Percentiles rank a stretch among this genome's conserved stretches.
phyloP scores from a whole-genome alignment of 1,284 basidiomycete species.

The Ceratobasidium sp. region DNA sequence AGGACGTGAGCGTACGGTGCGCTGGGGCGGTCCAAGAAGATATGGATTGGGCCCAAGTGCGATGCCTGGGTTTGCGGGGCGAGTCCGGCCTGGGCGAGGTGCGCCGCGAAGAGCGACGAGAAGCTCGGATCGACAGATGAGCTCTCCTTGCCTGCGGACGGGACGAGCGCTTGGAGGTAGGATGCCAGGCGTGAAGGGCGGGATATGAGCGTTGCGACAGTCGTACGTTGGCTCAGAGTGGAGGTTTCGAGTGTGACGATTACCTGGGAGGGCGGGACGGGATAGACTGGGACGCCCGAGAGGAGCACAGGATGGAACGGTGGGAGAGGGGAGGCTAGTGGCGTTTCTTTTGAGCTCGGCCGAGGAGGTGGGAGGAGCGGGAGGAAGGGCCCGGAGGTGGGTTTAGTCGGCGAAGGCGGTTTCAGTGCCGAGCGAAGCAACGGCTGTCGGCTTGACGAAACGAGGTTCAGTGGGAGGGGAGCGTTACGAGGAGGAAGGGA shows the following conservation, averaged over 20 bases:
- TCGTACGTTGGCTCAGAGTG: constrained; percentile 70
- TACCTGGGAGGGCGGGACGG: constrained; percentile 64
- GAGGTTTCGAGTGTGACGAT: constrained; percentile 77
- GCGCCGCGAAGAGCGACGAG: constrained; percentile 49
- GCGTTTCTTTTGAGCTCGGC: constrained; percentile 18
- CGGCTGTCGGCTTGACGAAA: constrained; percentile 28
- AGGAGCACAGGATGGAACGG: constrained; percentile 73
- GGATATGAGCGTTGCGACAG: constrained; percentile 70
- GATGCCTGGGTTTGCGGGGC: constrained; percentile 34
- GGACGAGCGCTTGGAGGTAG: constrained; percentile 64
- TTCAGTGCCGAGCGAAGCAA: constrained; percentile 19
- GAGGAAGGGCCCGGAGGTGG: constrained; percentile 7
- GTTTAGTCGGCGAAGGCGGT: constrained; percentile 25
- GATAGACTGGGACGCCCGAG: constrained; percentile 63
- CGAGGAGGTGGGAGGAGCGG: constrained; percentile 39
- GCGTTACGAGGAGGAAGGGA: background rate
- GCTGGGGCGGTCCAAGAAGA: constrained; percentile 84
- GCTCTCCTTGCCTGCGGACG: background rate
- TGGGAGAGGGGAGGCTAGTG: constrained; percentile 57
- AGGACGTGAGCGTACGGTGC: constrained; percentile 76
- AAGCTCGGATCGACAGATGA: constrained; percentile 53
- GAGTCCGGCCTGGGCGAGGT: constrained; percentile 43
- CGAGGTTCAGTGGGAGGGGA: constrained; percentile 27
- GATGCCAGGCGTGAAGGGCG: constrained; percentile 71
- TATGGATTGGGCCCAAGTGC: constrained; percentile 63